phyloP scores from a whole-genome alignment of 768 basidiomycete genomes.

The Coprinopsis strossmayeri region DNA sequence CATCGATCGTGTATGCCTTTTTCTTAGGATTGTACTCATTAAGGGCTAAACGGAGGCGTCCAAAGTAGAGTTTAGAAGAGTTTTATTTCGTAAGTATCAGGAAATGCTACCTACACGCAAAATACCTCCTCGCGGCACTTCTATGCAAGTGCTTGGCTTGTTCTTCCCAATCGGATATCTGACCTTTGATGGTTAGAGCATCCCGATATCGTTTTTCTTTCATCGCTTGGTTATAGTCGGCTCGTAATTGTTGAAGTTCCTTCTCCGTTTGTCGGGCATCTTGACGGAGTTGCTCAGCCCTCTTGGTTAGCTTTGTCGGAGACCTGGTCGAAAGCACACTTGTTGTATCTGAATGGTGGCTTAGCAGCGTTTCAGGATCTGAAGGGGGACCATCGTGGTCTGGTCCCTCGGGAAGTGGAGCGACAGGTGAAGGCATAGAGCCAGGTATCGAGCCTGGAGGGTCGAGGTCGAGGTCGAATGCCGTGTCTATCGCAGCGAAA shows the following conservation, averaged over 20 bases:
- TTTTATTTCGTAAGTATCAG: neutral
- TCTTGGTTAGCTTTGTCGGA: slow-evolving; percentile 23
- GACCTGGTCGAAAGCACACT: slow-evolving; percentile 27
- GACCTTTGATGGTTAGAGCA: slow-evolving; percentile 30
- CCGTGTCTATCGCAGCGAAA: neutral
- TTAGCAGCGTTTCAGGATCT: slow-evolving; percentile 11
- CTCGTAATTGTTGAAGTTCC: slow-evolving; percentile 20
- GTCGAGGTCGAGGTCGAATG: neutral
- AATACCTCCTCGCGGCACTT: slow-evolving; percentile 40
- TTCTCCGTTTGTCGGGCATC: slow-evolving; percentile 34
- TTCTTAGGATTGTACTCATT: slow-evolving; percentile 25
- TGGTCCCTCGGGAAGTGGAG: neutral
- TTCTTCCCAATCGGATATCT: slow-evolving; percentile 29
- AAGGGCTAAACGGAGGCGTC: slow-evolving; percentile 23
- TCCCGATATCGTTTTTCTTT: slow-evolving; percentile 28
- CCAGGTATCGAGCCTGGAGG: slow-evolving; percentile 5
- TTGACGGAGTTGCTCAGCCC: slow-evolving; percentile 31
- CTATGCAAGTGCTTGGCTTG: slow-evolving; percentile 32
- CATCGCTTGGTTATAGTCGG: slow-evolving; percentile 23
- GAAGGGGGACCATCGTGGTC: slow-evolving; percentile 7
- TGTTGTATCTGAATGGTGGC: slow-evolving; percentile 11
- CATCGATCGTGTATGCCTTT: slow-evolving; percentile 32
- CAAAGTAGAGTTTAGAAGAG: neutral
- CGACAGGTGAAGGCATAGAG: slow-evolving; percentile 4
- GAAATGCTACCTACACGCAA: slow-evolving; percentile 28